Evolutionary conservation across 768 basidiomycete genomes (phyloP), one percentile per base, ranked within the genome.

Genomic region (Hygrocybe punicea): DNA sequence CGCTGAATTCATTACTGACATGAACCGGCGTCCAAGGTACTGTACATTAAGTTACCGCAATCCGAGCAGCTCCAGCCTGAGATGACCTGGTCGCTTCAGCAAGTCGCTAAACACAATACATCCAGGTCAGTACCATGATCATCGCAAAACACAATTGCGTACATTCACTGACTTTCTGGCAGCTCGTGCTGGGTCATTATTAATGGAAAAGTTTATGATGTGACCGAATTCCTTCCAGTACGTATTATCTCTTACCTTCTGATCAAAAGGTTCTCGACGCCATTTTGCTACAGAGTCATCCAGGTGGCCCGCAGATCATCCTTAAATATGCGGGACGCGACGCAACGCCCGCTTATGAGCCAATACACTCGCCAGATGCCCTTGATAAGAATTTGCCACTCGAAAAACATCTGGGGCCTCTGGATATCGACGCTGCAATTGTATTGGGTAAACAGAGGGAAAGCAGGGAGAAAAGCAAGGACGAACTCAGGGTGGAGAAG

Each of bases 101-200:
- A 89, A 66, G 79, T 90, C 19, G 78, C 83, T 24, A 66, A 79
- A 50, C 87, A 90, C 69, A 84, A 81, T 62, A 77, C 78, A 16
- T 40, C 71, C 17, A 65, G 72, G 87, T 86, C 57, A 39, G 76
- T 68, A 19, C 14, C 23, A n/a, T n/a, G n/a, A n/a, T n/a, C n/a
- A 14, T 8, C 29, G 24, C 16, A 25, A 34, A 21, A 7, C 33
- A 44, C 50, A 24, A 35, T 40, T 48, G 25, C 33, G 44, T 53
- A 42, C 23, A 25, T 17, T 59, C 50, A 11, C 29, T 57, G 11
- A 34, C 6, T 34, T 7, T 56, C 40, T 50, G 57, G 48, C 58
- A 88, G 87, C 37, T 87, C 86, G 16, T 91, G 90, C 66, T 93
- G 91, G 91, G 84, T 93, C 62, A 84, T 93, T 65, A 87, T 93